These are phyloP conservation scores for Pneumocystis sp. DNA, from an alignment of 1,139 yeast species.

Conservation along the genomic window DNA sequence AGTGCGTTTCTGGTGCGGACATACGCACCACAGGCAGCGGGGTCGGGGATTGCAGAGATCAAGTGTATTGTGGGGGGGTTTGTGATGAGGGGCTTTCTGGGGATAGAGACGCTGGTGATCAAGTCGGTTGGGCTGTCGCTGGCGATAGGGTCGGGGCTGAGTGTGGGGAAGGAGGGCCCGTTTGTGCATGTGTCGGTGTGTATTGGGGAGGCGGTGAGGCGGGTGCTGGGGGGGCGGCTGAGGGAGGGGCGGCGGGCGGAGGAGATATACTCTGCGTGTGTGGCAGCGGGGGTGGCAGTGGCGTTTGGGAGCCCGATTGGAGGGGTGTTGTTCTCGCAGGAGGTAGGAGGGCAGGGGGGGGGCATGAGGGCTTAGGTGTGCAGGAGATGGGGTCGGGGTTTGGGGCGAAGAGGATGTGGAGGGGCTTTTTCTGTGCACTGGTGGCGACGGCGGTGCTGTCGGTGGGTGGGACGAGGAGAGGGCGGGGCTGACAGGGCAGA, in stretches of 20 bases:
- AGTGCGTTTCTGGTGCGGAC: slow-evolving; percentile 56
- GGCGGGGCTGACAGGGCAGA: slow-evolving; percentile 35
- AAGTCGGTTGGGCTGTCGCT: slow-evolving; percentile 74
- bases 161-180: slow-evolving; percentile 78
- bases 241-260: no score
- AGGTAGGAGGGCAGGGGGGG: slow-evolving; percentile 36
- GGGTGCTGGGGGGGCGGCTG: no score
- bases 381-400: slow-evolving; percentile 56
- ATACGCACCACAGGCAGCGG: slow-evolving; percentile 86
- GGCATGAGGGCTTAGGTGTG: slow-evolving; percentile 51
- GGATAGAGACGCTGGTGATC: slow-evolving; percentile 53
- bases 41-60: slow-evolving; percentile 93
- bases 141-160: slow-evolving; percentile 67
- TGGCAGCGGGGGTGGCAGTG: slow-evolving; percentile 61
- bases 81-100: slow-evolving; percentile 61
- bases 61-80: slow-evolving; percentile 92
- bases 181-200: slow-evolving; percentile 77
- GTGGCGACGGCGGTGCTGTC: slow-evolving; percentile 65
- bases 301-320: slow-evolving; percentile 66
- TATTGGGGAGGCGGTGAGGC: no score
- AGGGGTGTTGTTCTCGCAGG: slow-evolving; percentile 54
- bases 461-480: slow-evolving; percentile 54
- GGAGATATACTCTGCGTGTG: slow-evolving; percentile 67
- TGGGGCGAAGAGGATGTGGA: slow-evolving; percentile 72
- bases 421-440: slow-evolving; percentile 78